Base-by-base conservation (phyloP, 2,329 filamentous ascomycete species). In the Hypocreales sp. region DNA sequence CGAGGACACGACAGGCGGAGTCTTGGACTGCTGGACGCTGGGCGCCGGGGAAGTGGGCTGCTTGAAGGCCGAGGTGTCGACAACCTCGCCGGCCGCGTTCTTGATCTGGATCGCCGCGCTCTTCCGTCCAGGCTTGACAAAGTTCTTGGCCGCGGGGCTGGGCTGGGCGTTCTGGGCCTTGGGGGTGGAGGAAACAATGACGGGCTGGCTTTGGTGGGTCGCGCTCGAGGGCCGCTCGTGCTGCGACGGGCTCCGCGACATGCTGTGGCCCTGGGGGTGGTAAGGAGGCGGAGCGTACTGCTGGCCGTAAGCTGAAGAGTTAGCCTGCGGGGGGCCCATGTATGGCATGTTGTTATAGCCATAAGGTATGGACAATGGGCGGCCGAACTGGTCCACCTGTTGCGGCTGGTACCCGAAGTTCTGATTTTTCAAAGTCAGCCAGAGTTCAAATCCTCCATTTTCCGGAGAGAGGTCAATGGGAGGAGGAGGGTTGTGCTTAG, bases 191-290 rank as follows among this genome's bases (percentile, higher is more conserved):
- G 72, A 68, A 19, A 75, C 68, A 32, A 59, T 64, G 48, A 52
- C 72, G 45, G 72, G 59, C 53, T 74, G 51, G 53, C 57, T 53
- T 47, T 49, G 46, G 28, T 71, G 79, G 56, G 47, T 72, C 50
- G 60, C 80, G 53, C 81, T 79, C 15, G 75, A 64, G 20, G 66
- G 66, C 25, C 70, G 58, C 42, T 74, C 67, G n/a, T 80, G 67
- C 51, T 90, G 80, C 3, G 83, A 92, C 3, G 79, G 71, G 34
- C 72, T 84, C 40, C 86, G 77, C 3, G 86, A 90, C 78, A 93
- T 86, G 60, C 31, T 69, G 57, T 35, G 75, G 65, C 48, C 78
- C 68, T 34, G 69, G 40, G 59, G 61, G 50, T 44, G 56, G 43
- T 41, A 54, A 26, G 44, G 52, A 37, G 43, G 55, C 35, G 43